Evolutionary conservation across 106 monocot species (phyloP), one percentile per base, ranked within the genome.

Genomic region (Acorus gramineus): DNA sequence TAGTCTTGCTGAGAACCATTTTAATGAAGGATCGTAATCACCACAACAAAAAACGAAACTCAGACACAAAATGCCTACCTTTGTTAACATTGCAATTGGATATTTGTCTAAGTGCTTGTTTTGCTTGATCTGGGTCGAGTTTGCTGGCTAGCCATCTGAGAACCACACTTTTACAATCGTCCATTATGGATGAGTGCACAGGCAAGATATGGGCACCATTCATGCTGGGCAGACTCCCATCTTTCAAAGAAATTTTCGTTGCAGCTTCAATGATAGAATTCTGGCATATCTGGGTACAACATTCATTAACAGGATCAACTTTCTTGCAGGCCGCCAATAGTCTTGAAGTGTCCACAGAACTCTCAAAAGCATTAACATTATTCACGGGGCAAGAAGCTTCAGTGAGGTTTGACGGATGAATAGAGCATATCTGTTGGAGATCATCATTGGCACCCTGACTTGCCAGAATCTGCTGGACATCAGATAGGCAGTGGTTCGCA

Each of bases 41-140:
- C 28, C 28, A 28, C 28, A 28, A 28, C 28, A 0, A 28, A 28
- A 28, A 28, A 28, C 28, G 28, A 28, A 28, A 28, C 28, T 28
- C 28, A 28, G 28, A 28, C 28, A n/a, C 56, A 6, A 56, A 13
- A 5, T 5, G 5, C 57, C 68, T 75, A 96, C 96, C 96, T 77
- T 73, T 82, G 81, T 96, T 96, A 8, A 96, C 80, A 65, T 91
- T 85, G 64, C 96, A 96, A 70, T 96, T 96, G 47, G 96, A 96
- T 56, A 96, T 81, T 56, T 85, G 80, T 78, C 96, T 75, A 59
- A 96, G 84, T 42, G 85, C 68, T 71, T 91, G 59, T 49, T 85
- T 91, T 50, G 87, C 85, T 71, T 85, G 77, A n/a, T 52, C 44
- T 65, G 75, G 68, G 46, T 85, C 77, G 43, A 96, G 78, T 56